A percentile compares a stretch with the other conserved stretches of the same genome.
phyloP scores from a whole-genome alignment of 176 grass and related monocot genomes.

The Hordeum marinum region DNA sequence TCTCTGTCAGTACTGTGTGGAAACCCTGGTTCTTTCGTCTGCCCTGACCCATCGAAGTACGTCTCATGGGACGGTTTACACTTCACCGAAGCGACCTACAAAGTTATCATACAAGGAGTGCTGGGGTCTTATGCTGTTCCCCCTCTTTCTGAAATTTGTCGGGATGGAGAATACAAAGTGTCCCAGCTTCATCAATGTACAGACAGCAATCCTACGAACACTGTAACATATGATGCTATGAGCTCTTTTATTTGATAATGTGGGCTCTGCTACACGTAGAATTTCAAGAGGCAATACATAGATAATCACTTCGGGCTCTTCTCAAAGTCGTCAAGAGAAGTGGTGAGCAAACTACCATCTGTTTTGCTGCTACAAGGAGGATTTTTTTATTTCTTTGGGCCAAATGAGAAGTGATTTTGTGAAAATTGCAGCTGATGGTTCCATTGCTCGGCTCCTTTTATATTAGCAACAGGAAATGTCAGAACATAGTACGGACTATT shows the following conservation, averaged over 20 bases:
- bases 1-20: constrained; percentile 67
- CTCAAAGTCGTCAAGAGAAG: constrained; percentile 27
- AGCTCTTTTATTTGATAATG: constrained; percentile 49
- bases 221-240: constrained; percentile 30
- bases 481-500: background rate
- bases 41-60: constrained; percentile 65
- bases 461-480: background rate
- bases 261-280: constrained; percentile 36
- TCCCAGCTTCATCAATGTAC: constrained; percentile 61
- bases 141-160: constrained; percentile 64
- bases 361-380: background rate
- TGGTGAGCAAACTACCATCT: background rate
- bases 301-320: constrained; percentile 18
- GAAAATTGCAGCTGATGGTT: background rate
- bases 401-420: background rate
- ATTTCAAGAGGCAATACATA: constrained; percentile 11
- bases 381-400: background rate
- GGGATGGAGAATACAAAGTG: constrained; percentile 34
- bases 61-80: constrained; percentile 87
- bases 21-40: constrained; percentile 51
- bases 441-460: background rate
- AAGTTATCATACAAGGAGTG: constrained; percentile 64
- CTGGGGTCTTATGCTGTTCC: constrained; percentile 67
- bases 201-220: constrained; percentile 50
- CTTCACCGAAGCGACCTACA: constrained; percentile 76